These are phyloP conservation scores for Rhinocladiella mackenziei DNA, from an alignment of 2,329 filamentous ascomycete species.

Conservation along the genomic window DNA sequence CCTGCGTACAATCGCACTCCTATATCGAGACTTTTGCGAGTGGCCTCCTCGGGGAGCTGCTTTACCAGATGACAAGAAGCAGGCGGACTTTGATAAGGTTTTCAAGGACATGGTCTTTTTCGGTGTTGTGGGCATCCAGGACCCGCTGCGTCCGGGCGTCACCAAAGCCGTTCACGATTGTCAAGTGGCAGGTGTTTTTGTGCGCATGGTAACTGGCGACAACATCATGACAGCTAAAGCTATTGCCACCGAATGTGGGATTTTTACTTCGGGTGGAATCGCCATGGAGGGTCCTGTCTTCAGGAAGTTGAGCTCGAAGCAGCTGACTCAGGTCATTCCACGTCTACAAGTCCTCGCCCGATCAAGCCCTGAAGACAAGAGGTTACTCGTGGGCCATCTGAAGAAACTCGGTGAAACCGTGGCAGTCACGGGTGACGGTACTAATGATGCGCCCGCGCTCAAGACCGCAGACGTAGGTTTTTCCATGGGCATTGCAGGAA, in stretches of 20 bases:
- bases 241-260: constrained; percentile 74
- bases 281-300: constrained; percentile 77
- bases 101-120: constrained; percentile 66
- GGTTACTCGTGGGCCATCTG: constrained; percentile 65
- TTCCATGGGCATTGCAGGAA: constrained; percentile 80
- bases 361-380: constrained; percentile 74
- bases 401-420: constrained; percentile 73
- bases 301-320: constrained; percentile 62
- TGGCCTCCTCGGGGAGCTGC: constrained; percentile 71
- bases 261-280: constrained; percentile 62
- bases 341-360: constrained; percentile 66
- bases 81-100: constrained; percentile 63
- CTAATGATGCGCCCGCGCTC: constrained; percentile 78
- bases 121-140: constrained; percentile 73
- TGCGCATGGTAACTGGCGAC: constrained; percentile 83
- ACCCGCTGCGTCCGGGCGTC: constrained; percentile 73
- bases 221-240: constrained; percentile 75
- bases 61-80: constrained; percentile 54
- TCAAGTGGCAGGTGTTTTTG: constrained; percentile 70
- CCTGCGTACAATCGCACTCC: constrained; percentile 76
- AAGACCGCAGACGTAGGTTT: constrained; percentile 80
- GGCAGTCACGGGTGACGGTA: constrained; percentile 77
- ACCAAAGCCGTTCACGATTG: constrained; percentile 67
- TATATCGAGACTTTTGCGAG: constrained; percentile 76
- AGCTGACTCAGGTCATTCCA: constrained; percentile 66